Percentiles rank a stretch among this genome's conserved stretches.
phyloP scores from a whole-genome alignment of 2,329 filamentous ascomycete genomes.

The Ophiostoma sp. region DNA sequence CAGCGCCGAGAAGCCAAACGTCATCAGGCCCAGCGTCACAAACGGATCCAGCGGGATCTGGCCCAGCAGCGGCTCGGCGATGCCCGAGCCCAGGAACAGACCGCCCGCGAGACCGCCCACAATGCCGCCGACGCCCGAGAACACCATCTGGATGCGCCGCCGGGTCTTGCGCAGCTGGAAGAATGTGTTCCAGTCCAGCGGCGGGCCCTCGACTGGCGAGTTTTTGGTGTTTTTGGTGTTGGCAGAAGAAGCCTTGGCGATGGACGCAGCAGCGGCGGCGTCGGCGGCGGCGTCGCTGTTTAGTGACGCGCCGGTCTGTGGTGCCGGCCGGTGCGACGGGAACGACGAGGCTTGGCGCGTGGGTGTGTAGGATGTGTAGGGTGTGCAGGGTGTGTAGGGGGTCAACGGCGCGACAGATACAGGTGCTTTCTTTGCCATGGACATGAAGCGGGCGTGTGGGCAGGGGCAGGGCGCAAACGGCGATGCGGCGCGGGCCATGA shows the following conservation, averaged over 20 bases:
- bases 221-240: constrained; percentile 14
- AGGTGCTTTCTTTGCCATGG: no score
- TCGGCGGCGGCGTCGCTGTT: constrained; percentile 26
- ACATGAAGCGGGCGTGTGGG: constrained; percentile 3
- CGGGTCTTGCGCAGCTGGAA: constrained; percentile 84
- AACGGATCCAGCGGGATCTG: constrained; percentile 83
- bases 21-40: constrained; percentile 75
- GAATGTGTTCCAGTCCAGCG: constrained; percentile 86
- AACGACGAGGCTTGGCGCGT: not conserved
- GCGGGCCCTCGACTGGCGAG: constrained; percentile 22
- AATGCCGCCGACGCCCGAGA: constrained; percentile 62
- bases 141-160: constrained; percentile 73
- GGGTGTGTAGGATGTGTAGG: not conserved
- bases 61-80: constrained; percentile 64
- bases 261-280: constrained; percentile 24
- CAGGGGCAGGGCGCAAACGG: not conserved
- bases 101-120: constrained; percentile 58
- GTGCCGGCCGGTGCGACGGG: not conserved
- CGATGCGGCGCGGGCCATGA: not conserved
- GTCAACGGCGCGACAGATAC: no score
- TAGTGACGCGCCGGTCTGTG: constrained; percentile 14
- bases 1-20: constrained; percentile 66
- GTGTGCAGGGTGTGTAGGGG: not conserved
- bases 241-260: constrained; percentile 18
- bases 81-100: constrained; percentile 61